Evolutionary conservation across 805 yeast species (phyloP), one percentile per base, ranked within the genome.

Genomic region (Scheffersomyces stipitis): DNA sequence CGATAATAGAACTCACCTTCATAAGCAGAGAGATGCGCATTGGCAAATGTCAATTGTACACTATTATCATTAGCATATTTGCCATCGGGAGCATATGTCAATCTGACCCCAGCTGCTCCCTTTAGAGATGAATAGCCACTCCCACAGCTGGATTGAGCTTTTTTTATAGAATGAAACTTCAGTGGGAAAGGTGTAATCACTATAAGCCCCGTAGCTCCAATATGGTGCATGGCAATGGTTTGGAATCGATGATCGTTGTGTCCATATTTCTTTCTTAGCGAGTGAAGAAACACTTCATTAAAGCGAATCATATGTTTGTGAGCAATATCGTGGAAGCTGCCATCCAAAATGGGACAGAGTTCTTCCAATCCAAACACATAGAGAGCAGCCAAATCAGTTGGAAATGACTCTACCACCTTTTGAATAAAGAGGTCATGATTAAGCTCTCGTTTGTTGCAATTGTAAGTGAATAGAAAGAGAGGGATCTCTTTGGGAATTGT

Each of bases 11-110:
- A 42, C 3, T 58, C 58, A 3, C 95, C 95, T 56, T 87, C 96
- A 47, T 78, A 76, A 0, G 98, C 97, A 22, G 80, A 73, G 33
- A 90, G 60, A 64, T 90, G 98, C 3, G 82, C 76, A 27, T 71
- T 64, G 3, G 83, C 80, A 62, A 88, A 78, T 0, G 93, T 81
- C 40, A 80, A 64, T 29, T 66, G 73, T 0, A 57, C 60, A 3
- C 44, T 42, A 1, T 44, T 45, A 3, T 35, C 34, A 3, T 47
- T 44, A 7, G 24, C 7, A 10, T 42, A 46, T 2, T 51, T 49
- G 5, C 53, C 48, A 5, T 35, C 33, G 3, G 60, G 54, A 7
- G 41, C 29, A 36, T 64, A 66, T 1, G 44, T 44, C n/a, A 85
- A 49, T 29, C 90, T 62, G 1, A 83, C 33, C 0, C 83, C 86